Evolutionary conservation across 2,329 filamentous ascomycete genomes (phyloP).

Genomic region (Xylaria sp.): DNA sequence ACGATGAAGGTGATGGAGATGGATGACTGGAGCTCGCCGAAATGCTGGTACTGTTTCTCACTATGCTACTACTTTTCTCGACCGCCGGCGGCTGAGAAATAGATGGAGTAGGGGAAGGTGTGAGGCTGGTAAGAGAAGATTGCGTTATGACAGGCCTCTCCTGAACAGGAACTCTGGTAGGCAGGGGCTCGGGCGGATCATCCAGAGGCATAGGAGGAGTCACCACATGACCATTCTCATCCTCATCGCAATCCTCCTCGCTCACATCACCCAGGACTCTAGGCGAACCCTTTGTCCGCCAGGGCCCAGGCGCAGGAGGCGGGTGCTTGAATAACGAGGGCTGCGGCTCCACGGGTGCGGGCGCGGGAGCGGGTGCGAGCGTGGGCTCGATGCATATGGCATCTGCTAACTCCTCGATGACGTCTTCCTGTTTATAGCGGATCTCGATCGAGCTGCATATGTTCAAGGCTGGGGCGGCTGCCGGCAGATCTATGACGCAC

Average conservation of each 20-base stretch:
- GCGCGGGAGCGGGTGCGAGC: neutral
- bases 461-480: conserved; percentile 34
- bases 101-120: neutral
- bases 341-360: neutral
- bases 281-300: conserved; percentile 19
- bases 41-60: neutral
- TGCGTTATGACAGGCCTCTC: conserved; percentile 8
- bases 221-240: neutral
- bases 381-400: conserved; percentile 46
- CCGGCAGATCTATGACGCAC: conserved; percentile 45
- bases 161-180: conserved; percentile 5
- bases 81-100: neutral
- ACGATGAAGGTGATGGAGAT: neutral
- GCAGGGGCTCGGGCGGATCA: conserved; percentile 4
- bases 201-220: neutral
- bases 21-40: neutral
- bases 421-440: conserved; percentile 37
- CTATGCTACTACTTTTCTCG: neutral
- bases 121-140: neutral
- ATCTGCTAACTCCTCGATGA: conserved; percentile 40
- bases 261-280: neutral
- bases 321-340: conserved; percentile 6
- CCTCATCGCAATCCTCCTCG: conserved; percentile 10
- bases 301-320: neutral
- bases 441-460: conserved; percentile 45